Evolutionary conservation across 2,329 filamentous ascomycete genomes (phyloP), one percentile per base, ranked within the genome.

Genomic region (Pseudogymnoascus sp.): DNA sequence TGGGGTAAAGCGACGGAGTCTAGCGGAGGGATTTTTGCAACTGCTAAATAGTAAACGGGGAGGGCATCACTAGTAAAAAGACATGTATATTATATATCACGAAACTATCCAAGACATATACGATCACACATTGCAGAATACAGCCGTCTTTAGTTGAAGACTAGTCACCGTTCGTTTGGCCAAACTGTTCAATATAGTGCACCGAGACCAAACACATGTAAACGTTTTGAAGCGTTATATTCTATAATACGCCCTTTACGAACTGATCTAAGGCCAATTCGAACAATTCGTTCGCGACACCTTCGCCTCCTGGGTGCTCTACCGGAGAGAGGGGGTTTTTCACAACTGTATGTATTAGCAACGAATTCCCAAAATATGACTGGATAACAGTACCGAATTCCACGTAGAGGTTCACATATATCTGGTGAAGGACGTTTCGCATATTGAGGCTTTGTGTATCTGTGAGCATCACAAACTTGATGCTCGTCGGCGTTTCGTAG

Each of bases 371-470:
- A 38, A 18, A 3, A 38, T 35, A 39, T 35, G 57, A 25, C 35
- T 3, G 32, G 22, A 25, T 16, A 30, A 14, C 76, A 80, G 62
- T 74, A 91, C 89, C 88, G 70, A 94, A 99, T 77, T 99, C 94
- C 16, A 99, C 93, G 78, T 94, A 99, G 22, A 97, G 83, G 73
- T 96, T 97, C 62, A 97, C 95, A 74, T 97, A 99, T 65, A 99
- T 97, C 80, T 99, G 94, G 73, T 99, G 92, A 70, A 99, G 77
- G 20, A 96, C 93, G 68, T 95, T 91, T 47, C 92, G 85, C 85
- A 99, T 93, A 75, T 91, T 97, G 67, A 89, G 83, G 62, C 90
- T 89, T 67, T 85, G 88, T 37, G 89, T 90, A 76, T 97, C 94
- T 22, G 94, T 97, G 71, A 97, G 81, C 87, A 99, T 90, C 71